Evolutionary conservation across 2,329 filamentous ascomycete genomes (phyloP), one percentile per base, ranked within the genome.

Genomic region (Simplicillium sp.): DNA sequence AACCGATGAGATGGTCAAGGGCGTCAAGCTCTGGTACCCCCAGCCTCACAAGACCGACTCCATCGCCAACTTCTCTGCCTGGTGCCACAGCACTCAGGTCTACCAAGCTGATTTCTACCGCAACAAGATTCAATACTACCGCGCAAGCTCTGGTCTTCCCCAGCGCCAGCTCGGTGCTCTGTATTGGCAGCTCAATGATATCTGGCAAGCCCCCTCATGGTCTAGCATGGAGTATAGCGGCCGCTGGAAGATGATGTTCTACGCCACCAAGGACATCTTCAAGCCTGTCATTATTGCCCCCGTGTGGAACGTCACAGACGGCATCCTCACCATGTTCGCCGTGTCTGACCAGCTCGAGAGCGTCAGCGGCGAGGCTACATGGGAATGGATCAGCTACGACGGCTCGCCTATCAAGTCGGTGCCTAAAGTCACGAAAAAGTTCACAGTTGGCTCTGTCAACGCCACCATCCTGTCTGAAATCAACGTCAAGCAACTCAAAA

Each of bases 131-230:
- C 65, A 73, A 40, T 80, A 74, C 56, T 81, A 81, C 51, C 67
- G 77, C 5, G 62, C 71, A 6, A 77, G 77, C 1, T 75, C 71
- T 32, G 77, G 75, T 0, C 51, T 68, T 48, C 70, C 68, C 0
- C 69, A 81, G 44, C 64, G 75, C 0, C 75, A 80, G 48, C 62
- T 81, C 2, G 77, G 77, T 0, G 68, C 66, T 12, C 52, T 82
- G 6, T 81, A 80, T 53, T 82, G 77, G 77, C 77, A 82, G 50
- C 61, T 82, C 2, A 75, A 82, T 48, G 77, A 81, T 50, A 71
- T 78, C 44, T 80, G 75, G 75, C 73, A 77, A 47, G 77, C 75
- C 2, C 75, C 77, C 0, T 77, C 75, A 0, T 81, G 77, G 77
- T 73, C 76, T 0, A 70, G 74, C 0, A 73, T 80, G 31, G 77